Evolutionary conservation across 1,139 yeast species (phyloP).

Genomic region (Blastobotrys serpentis): DNA sequence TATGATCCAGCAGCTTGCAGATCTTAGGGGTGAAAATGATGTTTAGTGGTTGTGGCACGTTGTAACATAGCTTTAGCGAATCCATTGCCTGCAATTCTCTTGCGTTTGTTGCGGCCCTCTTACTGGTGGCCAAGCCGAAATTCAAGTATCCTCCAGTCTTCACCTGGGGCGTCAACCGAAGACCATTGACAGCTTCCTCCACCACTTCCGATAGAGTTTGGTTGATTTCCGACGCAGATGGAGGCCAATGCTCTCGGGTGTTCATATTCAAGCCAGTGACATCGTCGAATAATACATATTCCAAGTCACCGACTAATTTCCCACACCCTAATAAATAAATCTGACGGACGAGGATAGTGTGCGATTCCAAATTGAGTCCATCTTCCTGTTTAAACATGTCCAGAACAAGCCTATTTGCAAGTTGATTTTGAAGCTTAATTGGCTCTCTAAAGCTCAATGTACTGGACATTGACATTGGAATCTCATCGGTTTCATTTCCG

Average conservation of each 20-base stretch:
- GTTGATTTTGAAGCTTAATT: conserved; percentile 21
- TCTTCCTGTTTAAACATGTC: conserved; percentile 18
- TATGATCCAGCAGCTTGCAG: conserved; percentile 14
- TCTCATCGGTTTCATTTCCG: background rate
- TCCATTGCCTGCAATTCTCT: conserved; percentile 18
- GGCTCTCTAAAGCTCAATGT: conserved; percentile 19
- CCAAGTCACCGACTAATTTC: conserved; percentile 20
- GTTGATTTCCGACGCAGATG: conserved; percentile 23
- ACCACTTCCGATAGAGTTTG: conserved; percentile 20
- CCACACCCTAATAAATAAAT: conserved; percentile 25
- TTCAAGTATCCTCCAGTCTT: conserved; percentile 20
- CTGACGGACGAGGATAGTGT: conserved; percentile 20
- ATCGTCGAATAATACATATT: conserved; percentile 22
- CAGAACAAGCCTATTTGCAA: conserved; percentile 24
- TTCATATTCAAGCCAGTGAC: conserved; percentile 17
- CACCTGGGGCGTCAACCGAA: conserved; percentile 13
- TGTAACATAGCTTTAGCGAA: conserved; percentile 21
- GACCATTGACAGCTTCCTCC: conserved; percentile 17
- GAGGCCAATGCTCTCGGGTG: conserved; percentile 23
- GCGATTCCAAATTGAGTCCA: conserved; percentile 16
- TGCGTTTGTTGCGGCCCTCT: conserved; percentile 1
- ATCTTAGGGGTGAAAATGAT: conserved; percentile 19
- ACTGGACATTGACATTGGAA: conserved; percentile 24
- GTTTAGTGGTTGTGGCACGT: conserved; percentile 26
- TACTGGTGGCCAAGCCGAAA: conserved; percentile 20